Percentiles rank a stretch among this genome's conserved stretches.
These are phyloP conservation scores for Phytopythium delawarense DNA, from an alignment of 352 stramenopile species.

Conservation along the genomic window DNA sequence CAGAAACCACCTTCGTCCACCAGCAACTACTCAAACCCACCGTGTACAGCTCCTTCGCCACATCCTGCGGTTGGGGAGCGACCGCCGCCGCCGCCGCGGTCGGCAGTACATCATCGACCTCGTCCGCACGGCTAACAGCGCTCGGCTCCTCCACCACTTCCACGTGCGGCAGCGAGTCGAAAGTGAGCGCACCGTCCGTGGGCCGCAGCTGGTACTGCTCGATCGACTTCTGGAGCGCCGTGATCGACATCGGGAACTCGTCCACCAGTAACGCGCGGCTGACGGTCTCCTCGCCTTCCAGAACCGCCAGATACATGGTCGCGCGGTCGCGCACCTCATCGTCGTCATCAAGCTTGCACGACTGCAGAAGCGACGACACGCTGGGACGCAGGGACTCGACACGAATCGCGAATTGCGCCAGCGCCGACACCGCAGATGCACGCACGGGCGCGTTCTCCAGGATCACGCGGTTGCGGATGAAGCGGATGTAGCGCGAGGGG, in stretches of 20 bases:
- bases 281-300: slow-evolving; percentile 53
- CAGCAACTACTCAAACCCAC: slow-evolving; percentile 20
- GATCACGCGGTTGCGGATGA: slow-evolving; percentile 99
- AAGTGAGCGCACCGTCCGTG: slow-evolving; percentile 71
- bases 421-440: slow-evolving; percentile 94
- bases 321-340: slow-evolving; percentile 95
- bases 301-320: slow-evolving; percentile 84
- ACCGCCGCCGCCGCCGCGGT: slow-evolving; percentile 16
- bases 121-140: slow-evolving; percentile 26
- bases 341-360: slow-evolving; percentile 95
- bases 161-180: slow-evolving; percentile 80
- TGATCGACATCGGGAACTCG: slow-evolving; percentile 74
- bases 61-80: slow-evolving; percentile 53
- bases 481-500: slow-evolving; percentile 98
- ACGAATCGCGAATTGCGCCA: slow-evolving; percentile 95
- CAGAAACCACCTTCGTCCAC: not conserved
- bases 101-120: slow-evolving; percentile 20
- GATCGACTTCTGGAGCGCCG: slow-evolving; percentile 79
- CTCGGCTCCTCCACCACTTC: slow-evolving; percentile 53
- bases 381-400: slow-evolving; percentile 92
- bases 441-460: slow-evolving; percentile 97
- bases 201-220: slow-evolving; percentile 84
- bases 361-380: slow-evolving; percentile 94
- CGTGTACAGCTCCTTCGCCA: slow-evolving; percentile 94
- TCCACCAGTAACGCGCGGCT: slow-evolving; percentile 61